These are phyloP conservation scores for Myxozyma neglecta DNA, from an alignment of 805 yeast genomes.

Conservation along the genomic window DNA sequence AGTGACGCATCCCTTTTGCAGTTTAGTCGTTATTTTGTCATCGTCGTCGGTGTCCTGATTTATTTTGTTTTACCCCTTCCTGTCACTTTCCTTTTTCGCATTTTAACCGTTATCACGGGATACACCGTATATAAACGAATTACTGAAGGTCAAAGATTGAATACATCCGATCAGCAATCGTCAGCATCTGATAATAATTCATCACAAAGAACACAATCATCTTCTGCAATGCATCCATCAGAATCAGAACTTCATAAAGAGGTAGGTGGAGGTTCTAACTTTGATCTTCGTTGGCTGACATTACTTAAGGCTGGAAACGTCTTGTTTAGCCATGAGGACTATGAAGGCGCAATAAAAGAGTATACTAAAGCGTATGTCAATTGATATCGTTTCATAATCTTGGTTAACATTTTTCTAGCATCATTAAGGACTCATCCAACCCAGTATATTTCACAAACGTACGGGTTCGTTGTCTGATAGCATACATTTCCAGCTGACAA, in stretches of 20 bases:
- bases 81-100: neutral
- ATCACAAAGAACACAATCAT: neutral
- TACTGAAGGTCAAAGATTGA: neutral
- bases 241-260: slow-evolving; percentile 8
- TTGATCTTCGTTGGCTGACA: neutral
- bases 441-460: slow-evolving; percentile 37
- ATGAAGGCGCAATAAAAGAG: slow-evolving; percentile 35
- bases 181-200: neutral
- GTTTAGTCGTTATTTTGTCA: neutral
- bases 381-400: neutral
- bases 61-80: neutral
- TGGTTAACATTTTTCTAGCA: slow-evolving; percentile 14
- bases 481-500: neutral
- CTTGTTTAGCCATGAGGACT: slow-evolving; percentile 35
- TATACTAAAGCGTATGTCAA: slow-evolving; percentile 38
- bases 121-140: neutral
- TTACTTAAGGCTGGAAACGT: slow-evolving; percentile 33
- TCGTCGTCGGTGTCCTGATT: neutral
- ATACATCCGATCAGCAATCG: neutral
- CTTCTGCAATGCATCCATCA: slow-evolving; percentile 5
- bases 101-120: neutral
- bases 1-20: neutral
- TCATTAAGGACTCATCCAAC: slow-evolving; percentile 33
- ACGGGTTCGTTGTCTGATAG: slow-evolving; percentile 1
- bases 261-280: neutral